Conservation (phyloP, 768 basidiomycete species). For the Lyophyllum shimeji region DNA sequence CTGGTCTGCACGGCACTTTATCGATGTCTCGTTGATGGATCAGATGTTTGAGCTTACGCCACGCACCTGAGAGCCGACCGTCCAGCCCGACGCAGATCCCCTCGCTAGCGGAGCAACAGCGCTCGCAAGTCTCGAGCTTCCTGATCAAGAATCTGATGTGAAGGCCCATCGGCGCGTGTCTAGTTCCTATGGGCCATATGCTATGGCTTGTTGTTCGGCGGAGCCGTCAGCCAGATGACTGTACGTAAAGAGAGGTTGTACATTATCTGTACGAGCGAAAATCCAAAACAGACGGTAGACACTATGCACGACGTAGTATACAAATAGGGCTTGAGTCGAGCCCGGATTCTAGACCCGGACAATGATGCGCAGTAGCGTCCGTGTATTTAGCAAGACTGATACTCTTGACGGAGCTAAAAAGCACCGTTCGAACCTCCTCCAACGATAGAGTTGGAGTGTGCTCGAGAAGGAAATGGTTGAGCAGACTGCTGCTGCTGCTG, state of each 20-base stretch:
- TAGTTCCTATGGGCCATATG: neutral
- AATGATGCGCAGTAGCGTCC: neutral
- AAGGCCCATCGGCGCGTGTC: neutral
- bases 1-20: neutral
- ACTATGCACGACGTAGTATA: neutral
- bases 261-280: neutral
- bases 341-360: neutral
- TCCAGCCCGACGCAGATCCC: neutral
- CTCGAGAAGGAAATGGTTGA: constrained; percentile 23
- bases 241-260: neutral
- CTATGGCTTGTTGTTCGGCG: neutral
- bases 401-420: constrained; percentile 4
- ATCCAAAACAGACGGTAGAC: neutral
- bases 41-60: too few relatives aligned
- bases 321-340: neutral
- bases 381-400: neutral
- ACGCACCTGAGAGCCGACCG: neutral
- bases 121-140: neutral
- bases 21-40: neutral
- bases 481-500: constrained; percentile 15
- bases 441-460: constrained; percentile 32
- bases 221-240: neutral
- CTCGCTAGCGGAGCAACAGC: neutral
- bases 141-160: neutral
- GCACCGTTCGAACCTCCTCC: constrained; percentile 15